Base-by-base conservation (phyloP, 2,329 filamentous ascomycete genomes). In the Trichoderma polysporum region DNA sequence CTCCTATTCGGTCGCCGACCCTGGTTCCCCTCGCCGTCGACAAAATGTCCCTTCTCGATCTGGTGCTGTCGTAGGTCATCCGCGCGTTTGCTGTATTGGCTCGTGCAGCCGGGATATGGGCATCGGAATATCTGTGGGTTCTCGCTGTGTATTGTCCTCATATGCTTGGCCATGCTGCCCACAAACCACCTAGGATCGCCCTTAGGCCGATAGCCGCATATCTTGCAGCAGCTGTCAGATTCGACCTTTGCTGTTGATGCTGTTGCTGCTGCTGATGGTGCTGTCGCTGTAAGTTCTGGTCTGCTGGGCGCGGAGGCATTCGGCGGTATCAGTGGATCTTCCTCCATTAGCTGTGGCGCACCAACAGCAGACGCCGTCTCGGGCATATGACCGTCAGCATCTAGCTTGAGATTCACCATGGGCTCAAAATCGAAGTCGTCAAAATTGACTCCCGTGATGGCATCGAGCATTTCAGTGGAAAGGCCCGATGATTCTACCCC, bases 161-260 rank as follows among this genome's bases (percentile, higher is more conserved):
- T 85, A 73, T 87, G 85, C 74, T 86, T 87, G 57, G 84, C 81
- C 84, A 87, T 85, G 73, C 83, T 86, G 6, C 84, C 84, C 52
- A 81, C 82, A 72, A 86, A 87, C 85, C 85, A 87, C 67, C 82
- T 80, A n/a, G 85, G 84, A 57, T 85, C 80, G 4, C 85, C 85
- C 69, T 83, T 85, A 1, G 85, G 85, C 10, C 83, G 79, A 74
- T 87, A 87, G 2, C 81, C 83, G 68, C 85, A 87, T 19, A 85
- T 76, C 25, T 83, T 80, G 71, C 85, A 87, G 69, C 79, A 79
- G 58, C 79, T 78, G 54, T 81, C 74, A 0, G 83, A 79, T 67
- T 84, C 82, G 1, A 78, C 68, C 67, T 82, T 81, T 45, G 73
- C 70, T n/a, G 54, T 53, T n/a, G 54, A 67, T 5, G 59, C 39